Base-by-base conservation (phyloP, 345 rosid species). In the Garcia nutans region DNA sequence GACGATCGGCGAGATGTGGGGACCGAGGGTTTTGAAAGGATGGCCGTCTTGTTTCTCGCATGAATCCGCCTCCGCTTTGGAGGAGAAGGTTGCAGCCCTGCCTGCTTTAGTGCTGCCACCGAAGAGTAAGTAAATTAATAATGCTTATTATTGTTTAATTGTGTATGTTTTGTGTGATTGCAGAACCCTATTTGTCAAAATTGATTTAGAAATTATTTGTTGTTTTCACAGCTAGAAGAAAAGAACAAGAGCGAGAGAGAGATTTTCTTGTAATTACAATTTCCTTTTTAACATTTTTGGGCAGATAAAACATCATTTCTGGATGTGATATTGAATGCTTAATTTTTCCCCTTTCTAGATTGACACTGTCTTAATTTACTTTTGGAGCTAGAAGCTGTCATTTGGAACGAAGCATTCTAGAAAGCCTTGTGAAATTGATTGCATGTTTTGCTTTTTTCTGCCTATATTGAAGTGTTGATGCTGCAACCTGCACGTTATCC, bases 1-100 rank as follows among this genome's bases (percentile, higher is more conserved):
- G 74, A 88, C 98, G 47, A 50, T 96, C 79, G 97, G 98, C 10
- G 97, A 92, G 79, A 86, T 86, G 65, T 91, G 98, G 99, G 95
- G 97, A 5, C 97, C 98, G 3, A 78, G 94, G 76, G 87, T 90
- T 37, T 86, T 93, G 80, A 93, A 89, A 81, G 94, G 96, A 7
- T 92, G 98, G 95, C 98, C 98, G 73, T 84, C 92, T 61, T 92
- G 96, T 85, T 85, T 86, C 73, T 82, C 83, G 55, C 84, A 81
- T 49, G 91, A 85, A 66, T 74, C 83, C 13, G 84, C 87, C 31
- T 63, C 82, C 60, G 77, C 75, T 2, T 55, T 85, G 72, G 80
- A 79, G 81, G 80, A 87, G 77, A 84, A 68, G 71, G 74, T 83
- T 79, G 85, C 87, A 10, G 71, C 87, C 54, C 67, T 84, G 65